Conservation (phyloP, 1,284 basidiomycete genomes). For the Pyrrhoderma noxium region DNA sequence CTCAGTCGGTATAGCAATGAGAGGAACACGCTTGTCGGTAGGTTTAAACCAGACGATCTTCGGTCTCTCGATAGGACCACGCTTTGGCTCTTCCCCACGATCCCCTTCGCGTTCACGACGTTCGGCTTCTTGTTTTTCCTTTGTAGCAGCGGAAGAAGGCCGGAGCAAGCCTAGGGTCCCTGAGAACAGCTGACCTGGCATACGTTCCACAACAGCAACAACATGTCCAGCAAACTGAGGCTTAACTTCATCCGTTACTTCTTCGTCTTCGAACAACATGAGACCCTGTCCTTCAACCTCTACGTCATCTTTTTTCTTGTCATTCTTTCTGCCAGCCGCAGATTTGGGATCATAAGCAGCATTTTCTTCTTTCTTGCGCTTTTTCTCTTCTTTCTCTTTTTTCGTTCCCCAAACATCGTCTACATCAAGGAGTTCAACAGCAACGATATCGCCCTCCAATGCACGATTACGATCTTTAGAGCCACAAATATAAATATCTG, state of each 20-base stretch:
- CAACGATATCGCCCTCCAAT: constrained; percentile 97
- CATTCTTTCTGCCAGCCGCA: constrained; percentile 77
- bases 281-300: constrained; percentile 98
- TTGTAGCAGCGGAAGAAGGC: constrained; percentile 95
- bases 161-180: constrained; percentile 93
- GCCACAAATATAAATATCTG: constrained; percentile 98
- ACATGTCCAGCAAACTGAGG: constrained; percentile 96
- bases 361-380: constrained; percentile 99
- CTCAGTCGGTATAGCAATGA: constrained; percentile 99
- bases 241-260: constrained; percentile 95
- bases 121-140: constrained; percentile 99
- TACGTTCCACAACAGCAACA: constrained; percentile 95
- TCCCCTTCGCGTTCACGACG: constrained; percentile 93
- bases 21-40: constrained; percentile 96
- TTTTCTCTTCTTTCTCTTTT: constrained; percentile 99
- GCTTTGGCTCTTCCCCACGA: constrained; percentile 71
- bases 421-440: constrained; percentile 95
- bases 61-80: constrained; percentile 76
- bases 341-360: constrained; percentile 82
- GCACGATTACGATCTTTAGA: constrained; percentile 99
- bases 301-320: constrained; percentile 99
- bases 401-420: constrained; percentile 99
- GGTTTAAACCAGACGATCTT: constrained; percentile 99
- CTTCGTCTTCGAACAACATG: constrained; percentile 95
- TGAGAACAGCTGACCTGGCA: constrained; percentile 98